Conservation (phyloP, 2,329 filamentous ascomycete genomes). For the Tetracladium maxilliforme region DNA sequence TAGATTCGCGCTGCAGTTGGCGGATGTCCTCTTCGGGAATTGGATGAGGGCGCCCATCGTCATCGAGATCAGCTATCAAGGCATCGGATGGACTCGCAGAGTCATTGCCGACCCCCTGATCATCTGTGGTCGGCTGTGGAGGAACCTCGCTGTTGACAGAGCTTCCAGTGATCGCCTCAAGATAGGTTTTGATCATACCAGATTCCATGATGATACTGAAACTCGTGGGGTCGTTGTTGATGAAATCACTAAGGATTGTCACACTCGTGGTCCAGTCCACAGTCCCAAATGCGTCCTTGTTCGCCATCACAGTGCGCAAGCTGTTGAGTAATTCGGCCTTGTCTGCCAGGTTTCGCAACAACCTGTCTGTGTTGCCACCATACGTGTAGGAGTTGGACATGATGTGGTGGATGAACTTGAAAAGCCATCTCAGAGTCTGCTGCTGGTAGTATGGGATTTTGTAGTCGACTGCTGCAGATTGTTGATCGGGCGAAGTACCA, state of each 20-base stretch:
- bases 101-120: conserved; percentile 11
- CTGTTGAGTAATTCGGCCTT: conserved; percentile 72
- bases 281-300: conserved; percentile 70
- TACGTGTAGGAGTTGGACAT: conserved; percentile 61
- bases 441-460: conserved; percentile 87
- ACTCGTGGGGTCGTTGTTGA: conserved; percentile 97
- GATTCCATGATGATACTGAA: conserved; percentile 93
- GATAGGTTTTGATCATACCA: conserved; percentile 71
- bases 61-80: conserved; percentile 15
- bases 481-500: conserved; percentile 58
- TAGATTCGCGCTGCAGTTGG: conserved; percentile 22
- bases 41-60: conserved; percentile 32
- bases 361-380: conserved; percentile 72
- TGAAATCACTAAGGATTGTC: conserved; percentile 85
- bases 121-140: conserved; percentile 12
- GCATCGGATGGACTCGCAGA: conserved; percentile 8
- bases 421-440: conserved; percentile 80
- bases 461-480: conserved; percentile 79
- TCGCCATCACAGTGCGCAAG: conserved; percentile 67
- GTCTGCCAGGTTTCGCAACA: conserved; percentile 87
- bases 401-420: conserved; percentile 94
- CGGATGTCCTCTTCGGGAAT: conserved; percentile 34
- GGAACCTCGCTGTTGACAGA: conserved; percentile 11
- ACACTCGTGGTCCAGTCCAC: conserved; percentile 93
- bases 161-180: conserved; percentile 62